Base-by-base conservation (phyloP, 2,329 filamentous ascomycete species). In the Lasiodiplodia sp. region DNA sequence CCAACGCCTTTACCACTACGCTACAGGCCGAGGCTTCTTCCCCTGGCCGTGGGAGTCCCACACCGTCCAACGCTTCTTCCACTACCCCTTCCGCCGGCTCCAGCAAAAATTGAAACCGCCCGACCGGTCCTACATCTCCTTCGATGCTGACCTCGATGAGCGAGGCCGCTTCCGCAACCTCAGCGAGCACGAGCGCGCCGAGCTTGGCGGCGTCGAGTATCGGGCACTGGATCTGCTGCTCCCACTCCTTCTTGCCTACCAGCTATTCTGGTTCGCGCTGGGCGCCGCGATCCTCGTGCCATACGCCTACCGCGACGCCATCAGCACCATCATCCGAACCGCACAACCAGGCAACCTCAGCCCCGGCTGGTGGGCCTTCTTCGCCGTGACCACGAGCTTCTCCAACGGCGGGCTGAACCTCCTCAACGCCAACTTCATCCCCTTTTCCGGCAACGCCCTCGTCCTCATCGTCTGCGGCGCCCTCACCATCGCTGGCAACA, bases 401-500 rank as follows among this genome's bases (percentile, higher is more conserved):
- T 72, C 71, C 4, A 74, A 79, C 25, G 72, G 73, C 14, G 76
- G 82, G 78, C 78, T 52, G 78, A 81, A 44, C 68, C 49, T 73
- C 2, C 63, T 73, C n/a, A 68, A 73, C 38, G 16, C 57, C 40
- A 73, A 72, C 70, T 72, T 70, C 79, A 80, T 80, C 62, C 80
- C 82, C 16, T 78, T 84, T 28, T 79, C 82, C 67, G 79, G 72
- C 38, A 76, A 79, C 64, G 73, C 78, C 0, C 83, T 82, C 34
- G 74, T 81, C 0, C 75, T 85, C 4, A 71, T 85, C 16, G 80
- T 80, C 0, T 81, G 90, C 82, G 87, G 86, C 5, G 72, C 87
- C 12, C 77, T 91, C 70, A 87, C 90, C 64, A 80, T 91, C 5
- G 88, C 88, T 0, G 89, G 89, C 3, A 90, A 91, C 58, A 91